These are phyloP conservation scores for Mycosphaerella arachidis DNA, from an alignment of 2,329 filamentous ascomycete species.

Conservation along the genomic window DNA sequence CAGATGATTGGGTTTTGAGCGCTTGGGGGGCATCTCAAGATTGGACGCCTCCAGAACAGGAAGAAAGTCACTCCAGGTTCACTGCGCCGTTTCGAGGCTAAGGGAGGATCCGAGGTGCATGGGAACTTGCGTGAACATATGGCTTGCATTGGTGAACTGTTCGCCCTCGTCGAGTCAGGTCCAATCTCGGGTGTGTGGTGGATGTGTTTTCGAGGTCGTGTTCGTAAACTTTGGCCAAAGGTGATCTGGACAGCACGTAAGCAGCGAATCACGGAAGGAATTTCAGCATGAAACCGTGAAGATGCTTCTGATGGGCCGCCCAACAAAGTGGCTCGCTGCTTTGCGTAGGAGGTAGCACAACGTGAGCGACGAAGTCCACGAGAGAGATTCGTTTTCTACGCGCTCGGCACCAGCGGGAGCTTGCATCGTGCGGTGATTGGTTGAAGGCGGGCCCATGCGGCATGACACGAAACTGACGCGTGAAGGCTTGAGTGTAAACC, in stretches of 20 bases:
- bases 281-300: neutral
- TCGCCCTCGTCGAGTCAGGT: no score
- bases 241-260: neutral
- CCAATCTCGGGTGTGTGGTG: neutral
- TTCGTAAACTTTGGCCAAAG: neutral
- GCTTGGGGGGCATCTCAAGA: slow-evolving; percentile 1
- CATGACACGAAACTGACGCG: neutral
- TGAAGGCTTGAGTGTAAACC: neutral
- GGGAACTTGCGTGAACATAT: neutral
- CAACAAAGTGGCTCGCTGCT: neutral
- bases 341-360: neutral
- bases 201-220: no score
- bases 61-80: neutral
- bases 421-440: neutral
- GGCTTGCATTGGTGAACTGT: no score
- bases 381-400: neutral
- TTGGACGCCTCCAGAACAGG: slow-evolving; percentile 1
- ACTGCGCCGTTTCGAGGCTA: neutral
- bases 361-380: neutral
- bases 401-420: neutral
- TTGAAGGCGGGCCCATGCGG: neutral
- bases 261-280: neutral
- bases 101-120: slow-evolving; percentile 2
- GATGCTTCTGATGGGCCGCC: neutral
- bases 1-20: neutral